phyloP scores from a whole-genome alignment of 108 stramenopile species.

The Aurantiochytrium sp. region DNA sequence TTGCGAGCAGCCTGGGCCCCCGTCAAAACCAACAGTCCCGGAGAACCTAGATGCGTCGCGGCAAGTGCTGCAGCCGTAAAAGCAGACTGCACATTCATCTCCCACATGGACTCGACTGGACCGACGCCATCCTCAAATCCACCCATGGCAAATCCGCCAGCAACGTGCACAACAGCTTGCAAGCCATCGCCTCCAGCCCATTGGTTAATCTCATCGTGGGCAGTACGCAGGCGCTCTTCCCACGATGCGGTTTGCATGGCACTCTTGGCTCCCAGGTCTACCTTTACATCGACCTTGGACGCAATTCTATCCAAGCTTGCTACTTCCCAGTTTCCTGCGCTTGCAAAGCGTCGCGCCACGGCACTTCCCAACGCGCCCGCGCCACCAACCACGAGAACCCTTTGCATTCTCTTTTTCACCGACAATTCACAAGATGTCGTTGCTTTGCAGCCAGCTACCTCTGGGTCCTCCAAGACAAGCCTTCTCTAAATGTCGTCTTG shows the following conservation, averaged over 20 bases:
- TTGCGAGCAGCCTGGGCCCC: slow-evolving; percentile 18
- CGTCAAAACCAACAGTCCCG: slow-evolving; percentile 22
- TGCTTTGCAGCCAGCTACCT: no score
- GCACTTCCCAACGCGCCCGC: neutral
- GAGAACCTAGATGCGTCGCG: neutral
- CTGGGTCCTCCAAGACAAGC: no score
- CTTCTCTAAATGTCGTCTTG: no score
- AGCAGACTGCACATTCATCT: neutral
- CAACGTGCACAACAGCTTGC: neutral
- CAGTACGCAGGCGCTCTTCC: neutral
- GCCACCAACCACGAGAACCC: neutral
- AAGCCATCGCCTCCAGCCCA: neutral
- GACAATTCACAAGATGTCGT: no score
- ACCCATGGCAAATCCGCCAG: neutral
- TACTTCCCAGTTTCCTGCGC: neutral
- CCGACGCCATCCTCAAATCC: neutral
- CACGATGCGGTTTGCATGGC: neutral
- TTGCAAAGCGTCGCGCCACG: neutral
- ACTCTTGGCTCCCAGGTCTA: no score
- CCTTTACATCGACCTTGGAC: neutral
- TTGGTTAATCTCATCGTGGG: neutral
- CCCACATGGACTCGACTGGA: neutral
- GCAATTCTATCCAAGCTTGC: neutral
- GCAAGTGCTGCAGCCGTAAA: neutral
- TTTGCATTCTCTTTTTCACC: neutral